These are phyloP conservation scores for Endoconidiophora laricicola DNA, from an alignment of 2,329 filamentous ascomycete species.

Conservation along the genomic window DNA sequence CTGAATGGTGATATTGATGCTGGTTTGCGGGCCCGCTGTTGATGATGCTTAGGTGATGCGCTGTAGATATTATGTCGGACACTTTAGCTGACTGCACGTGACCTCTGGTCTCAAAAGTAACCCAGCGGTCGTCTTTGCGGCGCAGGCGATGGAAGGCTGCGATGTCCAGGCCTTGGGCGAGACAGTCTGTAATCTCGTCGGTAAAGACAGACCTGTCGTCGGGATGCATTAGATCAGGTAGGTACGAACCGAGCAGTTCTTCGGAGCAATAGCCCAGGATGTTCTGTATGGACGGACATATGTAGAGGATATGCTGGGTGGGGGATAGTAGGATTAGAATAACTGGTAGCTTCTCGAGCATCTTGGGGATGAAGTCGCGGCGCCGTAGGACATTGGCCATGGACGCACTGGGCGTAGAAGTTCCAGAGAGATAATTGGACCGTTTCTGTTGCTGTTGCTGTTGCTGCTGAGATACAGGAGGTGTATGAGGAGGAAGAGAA, in stretches of 20 bases:
- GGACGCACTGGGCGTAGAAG: background rate
- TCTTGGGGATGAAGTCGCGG: slow-evolving; percentile 5
- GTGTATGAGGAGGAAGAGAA: background rate
- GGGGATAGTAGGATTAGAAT: slow-evolving; percentile 74
- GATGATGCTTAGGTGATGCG: background rate
- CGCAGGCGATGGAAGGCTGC: slow-evolving; percentile 79
- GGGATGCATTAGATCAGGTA: slow-evolving; percentile 69
- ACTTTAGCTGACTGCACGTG: slow-evolving; percentile 47
- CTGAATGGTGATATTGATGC: too few species aligned
- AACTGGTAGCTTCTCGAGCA: slow-evolving; percentile 19
- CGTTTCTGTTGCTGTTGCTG: background rate
- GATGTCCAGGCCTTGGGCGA: slow-evolving; percentile 61
- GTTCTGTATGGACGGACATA: slow-evolving; percentile 59
- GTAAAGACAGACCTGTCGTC: slow-evolving; percentile 74
- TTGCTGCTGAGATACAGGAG: background rate
- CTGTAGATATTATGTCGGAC: background rate
- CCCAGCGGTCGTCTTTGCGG: slow-evolving; percentile 52
- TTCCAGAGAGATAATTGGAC: background rate
- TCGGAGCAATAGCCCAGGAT: slow-evolving; percentile 60
- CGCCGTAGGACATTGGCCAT: background rate
- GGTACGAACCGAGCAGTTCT: slow-evolving; percentile 56
- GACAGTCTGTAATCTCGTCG: slow-evolving; percentile 76
- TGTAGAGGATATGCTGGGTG: slow-evolving; percentile 68
- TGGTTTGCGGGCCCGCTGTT: background rate
- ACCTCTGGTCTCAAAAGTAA: slow-evolving; percentile 80